Conservation (phyloP, 768 basidiomycete species). For the Mycena alexandri region DNA sequence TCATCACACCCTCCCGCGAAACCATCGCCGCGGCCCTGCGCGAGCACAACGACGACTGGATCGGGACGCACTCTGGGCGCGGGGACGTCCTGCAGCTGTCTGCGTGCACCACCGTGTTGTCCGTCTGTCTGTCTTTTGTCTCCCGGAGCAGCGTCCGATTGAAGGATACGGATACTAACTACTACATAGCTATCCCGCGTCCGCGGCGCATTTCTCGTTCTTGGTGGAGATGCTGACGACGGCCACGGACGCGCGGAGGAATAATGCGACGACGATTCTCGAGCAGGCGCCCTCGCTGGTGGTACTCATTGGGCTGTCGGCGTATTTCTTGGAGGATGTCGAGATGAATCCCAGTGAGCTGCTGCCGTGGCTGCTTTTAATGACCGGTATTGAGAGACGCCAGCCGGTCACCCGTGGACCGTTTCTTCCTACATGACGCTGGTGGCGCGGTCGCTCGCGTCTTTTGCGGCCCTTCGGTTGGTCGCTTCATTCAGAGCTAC, state of each 20-base stretch:
- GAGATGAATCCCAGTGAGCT: conserved; percentile 42
- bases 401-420: conserved; percentile 44
- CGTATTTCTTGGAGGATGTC: conserved; percentile 57
- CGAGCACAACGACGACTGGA: conserved; percentile 67
- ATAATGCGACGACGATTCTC: conserved; percentile 44
- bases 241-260: conserved; percentile 29
- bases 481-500: conserved; percentile 38
- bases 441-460: conserved; percentile 60
- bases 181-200: conserved; percentile 77
- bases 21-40: conserved; percentile 56
- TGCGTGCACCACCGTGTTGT: conserved; percentile 69
- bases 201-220: conserved; percentile 66
- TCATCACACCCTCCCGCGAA: conserved; percentile 68
- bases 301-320: conserved; percentile 71
- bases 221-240: conserved; percentile 59
- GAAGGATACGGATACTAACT: conserved; percentile 34
- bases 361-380: no score
- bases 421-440: conserved; percentile 67
- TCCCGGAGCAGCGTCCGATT: conserved; percentile 5
- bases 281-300: conserved; percentile 61
- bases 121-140: conserved; percentile 44
- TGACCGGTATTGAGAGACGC: no score
- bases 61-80: conserved; percentile 55
- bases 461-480: conserved; percentile 50
- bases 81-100: conserved; percentile 54